Base-by-base conservation (phyloP, 139 green algal species). In the Tetradesmus obliquus region DNA sequence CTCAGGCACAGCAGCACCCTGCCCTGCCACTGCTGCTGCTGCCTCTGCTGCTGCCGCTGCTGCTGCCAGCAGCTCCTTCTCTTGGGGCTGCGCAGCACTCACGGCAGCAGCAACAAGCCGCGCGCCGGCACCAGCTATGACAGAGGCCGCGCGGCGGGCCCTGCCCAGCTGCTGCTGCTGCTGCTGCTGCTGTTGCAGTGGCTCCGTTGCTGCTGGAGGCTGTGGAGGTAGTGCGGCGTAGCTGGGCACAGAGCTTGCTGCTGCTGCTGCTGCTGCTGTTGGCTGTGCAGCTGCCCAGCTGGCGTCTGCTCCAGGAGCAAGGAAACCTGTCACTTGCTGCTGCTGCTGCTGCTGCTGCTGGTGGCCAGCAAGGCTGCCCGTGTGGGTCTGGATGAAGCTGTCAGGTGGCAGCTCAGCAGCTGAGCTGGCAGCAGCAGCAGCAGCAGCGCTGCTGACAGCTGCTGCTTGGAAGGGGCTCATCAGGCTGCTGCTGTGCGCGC, bases 11-110 rank as follows among this genome's bases (percentile, higher is more conserved):
- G 82, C 17, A 24, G 55, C 54, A 87, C 54, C n/a, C 32, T 55
- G 55, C 74, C 55, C 84, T 79, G 84, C 84, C 69, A 54, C 84
- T 79, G 57, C 57, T 88, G 57, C 84, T 88, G 84, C 58, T 7
- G 84, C 12, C 24, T 55, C 58, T 79, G 84, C 84, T 81, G 84
- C 84, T 88, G 84, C 84, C 32, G 84, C 58, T 57, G 81, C 81
- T 86, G 81, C 66, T 24, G 15, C 2, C 66, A 76, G 66, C 15
- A 76, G 15, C 17, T 86, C 81, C 45, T 86, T 32, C 81, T 58
- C 19, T 10, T 86, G 81, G 5, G 32, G 32, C 81, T 86, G 32
- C 13, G 45, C 81, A 12, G 45, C 81, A 57, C 81, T 88, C 13
- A 58, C 81, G 66, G 81, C 51, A 86, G 32, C 81, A 62, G 81